Conservation (phyloP, 345 rosid genomes). For the Kandelia obovata region DNA sequence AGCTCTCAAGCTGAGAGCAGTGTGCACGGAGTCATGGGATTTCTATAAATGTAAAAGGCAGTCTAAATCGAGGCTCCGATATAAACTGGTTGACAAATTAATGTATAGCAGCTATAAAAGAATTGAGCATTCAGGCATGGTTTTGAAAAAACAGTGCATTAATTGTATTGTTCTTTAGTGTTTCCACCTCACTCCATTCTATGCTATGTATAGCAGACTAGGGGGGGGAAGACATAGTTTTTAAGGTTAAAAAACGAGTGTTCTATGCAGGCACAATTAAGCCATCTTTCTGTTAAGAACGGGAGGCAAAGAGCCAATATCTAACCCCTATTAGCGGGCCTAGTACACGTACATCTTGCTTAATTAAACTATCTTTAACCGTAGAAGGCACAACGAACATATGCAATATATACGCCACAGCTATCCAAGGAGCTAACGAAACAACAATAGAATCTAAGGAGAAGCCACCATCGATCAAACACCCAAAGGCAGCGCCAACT, state of each 20-base stretch:
- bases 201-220: no score
- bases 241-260: not conserved
- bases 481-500: not conserved
- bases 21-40: no score
- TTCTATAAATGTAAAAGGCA: no score
- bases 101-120: no score
- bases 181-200: no score
- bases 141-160: no score
- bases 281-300: not conserved
- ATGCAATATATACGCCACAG: constrained; percentile 3
- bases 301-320: constrained; percentile 10
- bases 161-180: no score
- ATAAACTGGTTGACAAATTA: no score
- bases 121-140: no score
- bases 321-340: not conserved
- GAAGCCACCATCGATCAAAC: not conserved
- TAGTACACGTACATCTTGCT: not conserved
- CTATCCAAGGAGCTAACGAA: not conserved
- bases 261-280: not conserved
- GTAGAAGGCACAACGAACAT: not conserved
- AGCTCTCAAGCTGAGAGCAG: no score
- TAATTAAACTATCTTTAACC: not conserved
- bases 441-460: no score
- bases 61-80: no score
- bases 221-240: not conserved